Base-by-base conservation (phyloP, 495 filamentous ascomycete genomes). In the Daldinia loculata region DNA sequence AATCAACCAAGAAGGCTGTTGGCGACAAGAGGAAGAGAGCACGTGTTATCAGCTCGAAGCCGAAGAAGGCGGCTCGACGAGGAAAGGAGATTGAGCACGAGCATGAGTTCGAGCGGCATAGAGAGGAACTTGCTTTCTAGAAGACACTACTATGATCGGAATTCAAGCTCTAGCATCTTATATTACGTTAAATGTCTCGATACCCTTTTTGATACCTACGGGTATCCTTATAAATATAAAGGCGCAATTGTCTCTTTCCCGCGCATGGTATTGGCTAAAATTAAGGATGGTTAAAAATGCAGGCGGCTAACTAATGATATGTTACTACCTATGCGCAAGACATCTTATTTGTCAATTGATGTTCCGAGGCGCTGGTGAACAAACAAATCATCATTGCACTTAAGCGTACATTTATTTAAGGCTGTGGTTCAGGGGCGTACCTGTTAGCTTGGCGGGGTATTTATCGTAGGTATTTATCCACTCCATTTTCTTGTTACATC, bases 41-140 rank as follows among this genome's bases (percentile, higher is more conserved):
- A 36, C 75, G 80, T 64, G 85, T 84, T 30, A 81, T 87, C 29
- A 85, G 84, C 67, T 70, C 81, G 43, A 87, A 89, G 78, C 84
- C 89, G 36, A 85, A 89, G 84, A 92, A 92, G 82, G 83, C 83
- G 32, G 83, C 87, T 45, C 84, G 84, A 57, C 76, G 74, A n/a
- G 66, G 69, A 66, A 81, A 88, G 70, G 91, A 92, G 81, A 88
- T 92, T 66, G 91, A 93, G 80, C 90, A 91, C 66, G 90, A 92
- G 73, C 85, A 84, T 11, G 90, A 92, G 77, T 83, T 78, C 30
- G 80, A 82, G 39, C 59, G 68, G 32, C 75, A 69, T 71, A 76
- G 75, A 51, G 73, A 63, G 55, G 59, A 83, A 67, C 76, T 84
- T 60, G 80, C 79, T 19, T 84, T 83, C 59, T 84, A 83, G 63